phyloP scores from a whole-genome alignment of 2,329 filamentous ascomycete species.

The Botrytis medusae region DNA sequence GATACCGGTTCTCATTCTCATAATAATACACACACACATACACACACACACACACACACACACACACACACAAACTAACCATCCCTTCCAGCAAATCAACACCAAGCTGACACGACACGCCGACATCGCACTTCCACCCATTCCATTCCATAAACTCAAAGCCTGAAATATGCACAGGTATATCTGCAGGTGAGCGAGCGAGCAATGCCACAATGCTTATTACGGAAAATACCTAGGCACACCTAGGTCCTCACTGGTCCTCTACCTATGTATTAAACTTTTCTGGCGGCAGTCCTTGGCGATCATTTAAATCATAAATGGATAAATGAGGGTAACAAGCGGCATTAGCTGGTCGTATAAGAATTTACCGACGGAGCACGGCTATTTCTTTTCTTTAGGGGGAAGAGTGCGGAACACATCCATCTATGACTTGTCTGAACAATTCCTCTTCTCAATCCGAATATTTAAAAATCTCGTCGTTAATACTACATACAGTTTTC shows the following conservation, averaged over 20 bases:
- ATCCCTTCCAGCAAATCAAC: not conserved
- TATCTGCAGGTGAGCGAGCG: not conserved
- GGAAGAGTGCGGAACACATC: not conserved
- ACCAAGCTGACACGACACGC: not conserved
- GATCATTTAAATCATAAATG: not conserved
- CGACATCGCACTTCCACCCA: not conserved
- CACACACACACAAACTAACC: too few species aligned
- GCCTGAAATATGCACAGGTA: not conserved
- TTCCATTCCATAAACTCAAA: not conserved
- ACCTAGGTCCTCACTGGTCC: too few species aligned
- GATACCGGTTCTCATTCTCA: too few species aligned
- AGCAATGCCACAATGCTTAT: too few species aligned
- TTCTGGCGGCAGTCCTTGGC: not conserved
- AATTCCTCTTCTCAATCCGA: not conserved
- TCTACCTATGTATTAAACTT: too few species aligned
- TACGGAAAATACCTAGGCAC: not conserved
- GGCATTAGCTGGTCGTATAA: not conserved
- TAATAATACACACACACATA: too few species aligned
- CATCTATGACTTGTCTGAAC: not conserved
- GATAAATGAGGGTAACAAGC: not conserved
- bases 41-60: too few species aligned
- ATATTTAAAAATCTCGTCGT: not conserved
- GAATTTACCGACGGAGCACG: not conserved
- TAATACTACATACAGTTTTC: not conserved
- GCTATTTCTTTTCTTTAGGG: not conserved